These are phyloP conservation scores for Trifolium repens DNA, from an alignment of 306 rosid species.

Conservation along the genomic window DNA sequence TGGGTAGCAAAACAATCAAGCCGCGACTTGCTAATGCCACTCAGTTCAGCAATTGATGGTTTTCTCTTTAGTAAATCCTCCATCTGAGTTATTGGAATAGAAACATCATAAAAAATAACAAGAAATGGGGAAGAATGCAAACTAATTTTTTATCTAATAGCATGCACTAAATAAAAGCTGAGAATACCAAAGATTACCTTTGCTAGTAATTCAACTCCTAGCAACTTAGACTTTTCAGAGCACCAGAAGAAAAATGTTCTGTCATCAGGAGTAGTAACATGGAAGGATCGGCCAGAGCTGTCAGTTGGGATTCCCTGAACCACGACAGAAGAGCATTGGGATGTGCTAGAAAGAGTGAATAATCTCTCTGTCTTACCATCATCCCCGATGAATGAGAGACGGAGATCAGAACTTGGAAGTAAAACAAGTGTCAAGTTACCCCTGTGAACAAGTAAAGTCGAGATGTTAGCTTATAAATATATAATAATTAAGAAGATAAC, in stretches of 20 bases:
- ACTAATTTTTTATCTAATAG: not conserved
- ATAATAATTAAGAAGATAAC: slow-evolving; percentile 24
- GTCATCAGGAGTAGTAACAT: slow-evolving; percentile 56
- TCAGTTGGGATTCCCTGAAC: slow-evolving; percentile 73
- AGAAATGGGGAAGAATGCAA: slow-evolving; percentile 20
- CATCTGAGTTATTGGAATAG: slow-evolving; percentile 55
- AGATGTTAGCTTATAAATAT: slow-evolving; percentile 23
- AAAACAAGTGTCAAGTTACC: slow-evolving; percentile 78
- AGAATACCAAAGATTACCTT: slow-evolving; percentile 59
- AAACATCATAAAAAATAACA: not conserved
- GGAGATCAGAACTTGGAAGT: slow-evolving; percentile 86
- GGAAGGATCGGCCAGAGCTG: slow-evolving; percentile 80
- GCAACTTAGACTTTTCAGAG: slow-evolving; percentile 86
- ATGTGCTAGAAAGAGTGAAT: slow-evolving; percentile 55
- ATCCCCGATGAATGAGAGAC: slow-evolving; percentile 86
- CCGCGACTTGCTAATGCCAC: slow-evolving; percentile 90
- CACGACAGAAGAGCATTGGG: slow-evolving; percentile 57
- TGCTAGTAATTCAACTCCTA: slow-evolving; percentile 79
- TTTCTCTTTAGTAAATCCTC: slow-evolving; percentile 76
- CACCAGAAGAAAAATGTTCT: slow-evolving; percentile 77
- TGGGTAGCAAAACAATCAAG: slow-evolving; percentile 91
- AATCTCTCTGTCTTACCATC: slow-evolving; percentile 72
- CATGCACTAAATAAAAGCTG: slow-evolving; percentile 1
- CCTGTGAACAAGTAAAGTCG: slow-evolving; percentile 59
- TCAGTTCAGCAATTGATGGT: slow-evolving; percentile 83